These are phyloP conservation scores for Asclepias syriaca DNA, from an alignment of 257 asterid genomes.

Conservation along the genomic window DNA sequence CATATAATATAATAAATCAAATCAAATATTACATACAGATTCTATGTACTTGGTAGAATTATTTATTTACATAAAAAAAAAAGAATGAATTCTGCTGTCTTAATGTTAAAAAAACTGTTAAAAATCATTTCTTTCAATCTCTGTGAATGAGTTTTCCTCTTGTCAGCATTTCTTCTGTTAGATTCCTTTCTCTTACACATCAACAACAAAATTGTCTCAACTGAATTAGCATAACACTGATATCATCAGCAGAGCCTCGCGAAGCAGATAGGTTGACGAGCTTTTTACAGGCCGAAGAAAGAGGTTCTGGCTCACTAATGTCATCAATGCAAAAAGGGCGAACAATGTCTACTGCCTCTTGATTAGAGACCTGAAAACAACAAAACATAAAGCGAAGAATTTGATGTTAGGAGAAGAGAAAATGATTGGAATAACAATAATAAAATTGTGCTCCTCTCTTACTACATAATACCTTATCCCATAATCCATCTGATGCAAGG, in stretches of 20 bases:
- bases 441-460: neutral
- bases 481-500: constrained; percentile 90
- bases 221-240: constrained; percentile 61
- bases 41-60: neutral
- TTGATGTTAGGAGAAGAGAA: neutral
- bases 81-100: neutral
- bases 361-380: constrained; percentile 60
- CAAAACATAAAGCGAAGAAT: neutral
- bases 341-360: constrained; percentile 69
- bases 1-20: no score
- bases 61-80: constrained; percentile 5
- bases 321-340: constrained; percentile 38
- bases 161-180: neutral
- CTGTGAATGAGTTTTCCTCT: neutral
- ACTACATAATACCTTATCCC: constrained; percentile 66
- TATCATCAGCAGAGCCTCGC: constrained; percentile 73
- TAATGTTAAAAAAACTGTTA: no score
- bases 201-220: constrained; percentile 25
- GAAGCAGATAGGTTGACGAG: constrained; percentile 64
- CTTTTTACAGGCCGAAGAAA: constrained; percentile 64
- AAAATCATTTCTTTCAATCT: neutral
- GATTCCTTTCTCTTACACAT: neutral
- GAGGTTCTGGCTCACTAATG: constrained; percentile 29
- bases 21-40: no score
- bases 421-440: neutral